Base-by-base conservation (phyloP, 1,139 yeast genomes). In the Yamadazyma taylorii region DNA sequence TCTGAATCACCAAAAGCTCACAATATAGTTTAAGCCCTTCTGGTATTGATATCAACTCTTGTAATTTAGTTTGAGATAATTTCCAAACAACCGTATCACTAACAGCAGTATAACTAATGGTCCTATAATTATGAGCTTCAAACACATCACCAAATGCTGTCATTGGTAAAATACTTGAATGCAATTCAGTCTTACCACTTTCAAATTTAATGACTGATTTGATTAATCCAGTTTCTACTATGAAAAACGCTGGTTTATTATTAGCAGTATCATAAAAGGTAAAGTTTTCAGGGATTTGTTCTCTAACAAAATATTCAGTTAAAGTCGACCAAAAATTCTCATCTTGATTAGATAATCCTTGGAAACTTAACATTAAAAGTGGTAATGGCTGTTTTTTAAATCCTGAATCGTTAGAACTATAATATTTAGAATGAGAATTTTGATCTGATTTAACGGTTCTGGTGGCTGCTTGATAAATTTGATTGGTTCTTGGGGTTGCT, bases 61-160 rank as follows among this genome's bases (percentile, higher is more conserved):
- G 56, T 50, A 84, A 58, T 24, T 69, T 63, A 5, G 61, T 65
- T 27, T 66, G 61, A 28, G 81, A 74, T 35, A 89, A 63, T 40
- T 78, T 70, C 97, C 97, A 92, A 3, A 87, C 73, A 5, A 79
- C 75, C 2, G 85, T 68, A 40, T 83, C 87, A 41, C 50, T 63
- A 3, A 69, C 72, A 28, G 78, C 59, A 53, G 75, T 68, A 59
- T 75, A 69, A 45, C 72, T 48, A 53, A 75, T 52, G 40, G 69
- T 61, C 39, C 78, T 62, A 39, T 63, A 65, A 34, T 61, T 61
- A 15, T 58, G 57, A 29, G 45, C 49, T 33, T 60, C 69, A 22
- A 60, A 61, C 33, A 83, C 61, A 55, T 84, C 89, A 3, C 98
- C 98, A 60, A 89, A 86, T 4, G 95, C 82, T 0, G 97, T 89